Base-by-base conservation (phyloP, 495 filamentous ascomycete species). In the Staphylotrichum longicolle region DNA sequence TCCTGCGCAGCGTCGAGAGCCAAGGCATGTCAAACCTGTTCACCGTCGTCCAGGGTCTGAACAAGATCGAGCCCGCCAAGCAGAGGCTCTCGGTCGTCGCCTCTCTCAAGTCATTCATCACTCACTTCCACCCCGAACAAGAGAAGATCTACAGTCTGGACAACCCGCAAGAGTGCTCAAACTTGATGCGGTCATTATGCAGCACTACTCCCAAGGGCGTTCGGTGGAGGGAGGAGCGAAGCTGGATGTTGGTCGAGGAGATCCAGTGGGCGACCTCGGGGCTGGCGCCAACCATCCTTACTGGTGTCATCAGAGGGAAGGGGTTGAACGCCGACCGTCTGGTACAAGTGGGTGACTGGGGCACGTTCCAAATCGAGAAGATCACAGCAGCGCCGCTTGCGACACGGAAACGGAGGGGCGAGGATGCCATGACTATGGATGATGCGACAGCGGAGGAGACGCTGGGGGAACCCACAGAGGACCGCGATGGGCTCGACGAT, bases 341-440 rank as follows among this genome's bases (percentile, higher is more conserved):
- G 35, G 86, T 96, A 2, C 92, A 98, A 61, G 81, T 98, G 37
- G 93, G 91, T 20, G 93, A 96, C 58, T 96, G 91, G 88, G 95
- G 94, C 30, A 89, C 93, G 64, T 98, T 93, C 71, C 93, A 97
- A 77, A 87, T 98, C 57, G 89, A 89, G 47, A 93, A 90, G 66
- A 93, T 96, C 66, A 86, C 83, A 40, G 85, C 86, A 14, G 88
- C 89, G 27, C 84, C 88, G 2, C 73, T 88, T 41, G 69, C 80
- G 0, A 72, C 72, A 35, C 72, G 75, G 32, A 85, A 78, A 63
- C 81, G 77, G 68, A 87, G 82, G 61, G 80, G 78, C 49, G 80
- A 83, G 12, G 86, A 92, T 55, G 77, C 77, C 2, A 95, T 96
- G 88, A 75, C 72, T 15, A 74, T 91, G 4, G 90, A 96, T 62